Percentiles rank a stretch among this genome's conserved stretches.
Conservation (phyloP, 495 filamentous ascomycete genomes). For the Penicillium tannophilum region DNA sequence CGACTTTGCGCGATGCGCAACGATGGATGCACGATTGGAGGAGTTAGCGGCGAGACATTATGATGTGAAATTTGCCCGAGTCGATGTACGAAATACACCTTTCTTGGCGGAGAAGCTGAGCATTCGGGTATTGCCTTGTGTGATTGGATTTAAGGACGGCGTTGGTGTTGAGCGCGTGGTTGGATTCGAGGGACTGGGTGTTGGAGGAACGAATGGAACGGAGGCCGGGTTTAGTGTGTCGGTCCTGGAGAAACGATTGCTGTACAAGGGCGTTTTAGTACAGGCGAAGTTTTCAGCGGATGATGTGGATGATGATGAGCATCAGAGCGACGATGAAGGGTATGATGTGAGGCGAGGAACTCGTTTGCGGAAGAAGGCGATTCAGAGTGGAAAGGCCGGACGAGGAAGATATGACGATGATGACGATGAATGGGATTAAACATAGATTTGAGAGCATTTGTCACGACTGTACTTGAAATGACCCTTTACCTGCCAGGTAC, state of each 20-base stretch:
- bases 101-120: slow-evolving; percentile 72
- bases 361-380: slow-evolving; percentile 47
- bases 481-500: neutral
- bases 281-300: slow-evolving; percentile 51
- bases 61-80: slow-evolving; percentile 67
- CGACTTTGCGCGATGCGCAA: slow-evolving; percentile 70
- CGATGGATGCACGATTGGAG: slow-evolving; percentile 67
- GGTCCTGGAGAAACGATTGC: slow-evolving; percentile 64
- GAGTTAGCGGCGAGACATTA: slow-evolving; percentile 65
- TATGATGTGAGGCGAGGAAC: slow-evolving; percentile 21
- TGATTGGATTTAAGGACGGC: slow-evolving; percentile 73
- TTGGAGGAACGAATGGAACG: slow-evolving; percentile 52
- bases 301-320: slow-evolving; percentile 40
- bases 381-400: slow-evolving; percentile 43
- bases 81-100: slow-evolving; percentile 72
- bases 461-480: neutral
- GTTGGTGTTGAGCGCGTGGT: slow-evolving; percentile 66
- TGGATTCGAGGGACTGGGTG: slow-evolving; percentile 72
- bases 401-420: slow-evolving; percentile 44
- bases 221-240: slow-evolving; percentile 62
- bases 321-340: slow-evolving; percentile 33
- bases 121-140: slow-evolving; percentile 71
- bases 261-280: slow-evolving; percentile 60
- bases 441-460: neutral
- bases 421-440: slow-evolving; percentile 67